phyloP scores from a whole-genome alignment of 2,329 filamentous ascomycete species.

The Pseudogymnoascus sp. region DNA sequence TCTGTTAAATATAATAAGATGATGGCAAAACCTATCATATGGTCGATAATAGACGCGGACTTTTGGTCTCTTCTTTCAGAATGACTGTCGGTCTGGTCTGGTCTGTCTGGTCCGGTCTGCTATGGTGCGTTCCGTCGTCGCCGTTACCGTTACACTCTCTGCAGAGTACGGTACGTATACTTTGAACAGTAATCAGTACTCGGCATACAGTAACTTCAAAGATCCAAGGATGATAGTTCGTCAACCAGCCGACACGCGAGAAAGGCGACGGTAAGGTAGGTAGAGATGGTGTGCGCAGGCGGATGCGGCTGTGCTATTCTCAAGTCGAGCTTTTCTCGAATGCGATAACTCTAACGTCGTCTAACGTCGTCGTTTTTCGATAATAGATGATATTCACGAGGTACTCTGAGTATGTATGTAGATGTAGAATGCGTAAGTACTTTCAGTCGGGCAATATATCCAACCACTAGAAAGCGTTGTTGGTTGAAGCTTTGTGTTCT shows the following conservation, averaged over 20 bases:
- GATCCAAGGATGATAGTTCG: slow-evolving; percentile 1
- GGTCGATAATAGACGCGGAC: slow-evolving; percentile 1
- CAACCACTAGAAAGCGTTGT: slow-evolving; percentile 4
- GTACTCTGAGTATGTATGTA: not conserved
- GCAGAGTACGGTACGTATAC: slow-evolving; percentile 1
- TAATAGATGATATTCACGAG: not conserved
- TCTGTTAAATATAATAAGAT: slow-evolving; percentile 2
- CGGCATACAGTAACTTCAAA: not conserved
- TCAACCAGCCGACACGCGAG: not conserved
- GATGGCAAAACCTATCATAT: slow-evolving; percentile 7
- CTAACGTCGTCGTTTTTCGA: not conserved
- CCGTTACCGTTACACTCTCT: slow-evolving; percentile 5
- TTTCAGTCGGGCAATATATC: not conserved
- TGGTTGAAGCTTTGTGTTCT: slow-evolving; percentile 1
- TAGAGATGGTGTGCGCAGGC: not conserved
- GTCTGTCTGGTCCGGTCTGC: not conserved
- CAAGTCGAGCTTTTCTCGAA: not conserved
- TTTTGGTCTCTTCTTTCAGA: not conserved
- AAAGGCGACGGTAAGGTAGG: not conserved
- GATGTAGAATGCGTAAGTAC: not conserved
- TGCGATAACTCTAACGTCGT: slow-evolving; percentile 1
- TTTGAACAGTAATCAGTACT: slow-evolving; percentile 3
- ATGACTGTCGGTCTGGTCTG: not conserved
- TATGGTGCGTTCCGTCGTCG: slow-evolving; percentile 1
- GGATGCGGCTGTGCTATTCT: slow-evolving; percentile 3